Evolutionary conservation across 1,284 basidiomycete species (phyloP).

Genomic region (Wallemia mellicola): DNA sequence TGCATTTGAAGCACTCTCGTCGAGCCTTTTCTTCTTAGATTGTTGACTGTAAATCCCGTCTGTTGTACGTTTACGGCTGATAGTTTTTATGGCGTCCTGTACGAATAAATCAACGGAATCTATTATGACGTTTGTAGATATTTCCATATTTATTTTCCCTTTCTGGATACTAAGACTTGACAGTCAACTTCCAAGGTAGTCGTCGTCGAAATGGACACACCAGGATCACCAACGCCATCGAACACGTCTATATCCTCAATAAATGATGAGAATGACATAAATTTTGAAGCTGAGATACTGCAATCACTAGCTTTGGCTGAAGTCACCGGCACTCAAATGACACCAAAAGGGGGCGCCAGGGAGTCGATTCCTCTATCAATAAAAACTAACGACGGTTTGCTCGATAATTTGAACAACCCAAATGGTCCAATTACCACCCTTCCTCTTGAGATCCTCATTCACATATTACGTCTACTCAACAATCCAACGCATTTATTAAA

Average conservation of each 20-base stretch:
- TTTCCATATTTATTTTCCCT: neutral
- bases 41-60: too few species aligned
- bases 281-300: neutral
- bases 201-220: neutral
- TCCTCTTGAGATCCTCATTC: constrained; percentile 72
- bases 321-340: neutral
- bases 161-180: neutral
- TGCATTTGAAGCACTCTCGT: too few species aligned
- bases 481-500: constrained; percentile 39
- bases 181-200: neutral
- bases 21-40: too few species aligned
- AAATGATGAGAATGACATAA: neutral
- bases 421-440: constrained; percentile 17
- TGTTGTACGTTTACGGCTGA: neutral
- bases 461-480: constrained; percentile 62
- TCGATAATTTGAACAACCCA: neutral
- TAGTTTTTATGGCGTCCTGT: neutral
- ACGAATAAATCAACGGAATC: neutral
- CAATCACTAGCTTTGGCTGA: neutral
- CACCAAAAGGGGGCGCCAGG: neutral
- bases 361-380: neutral
- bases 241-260: neutral
- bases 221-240: neutral
- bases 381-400: neutral
- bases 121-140: neutral